Base-by-base conservation (phyloP, 2,329 filamentous ascomycete species). In the Fusarium sacchari region DNA sequence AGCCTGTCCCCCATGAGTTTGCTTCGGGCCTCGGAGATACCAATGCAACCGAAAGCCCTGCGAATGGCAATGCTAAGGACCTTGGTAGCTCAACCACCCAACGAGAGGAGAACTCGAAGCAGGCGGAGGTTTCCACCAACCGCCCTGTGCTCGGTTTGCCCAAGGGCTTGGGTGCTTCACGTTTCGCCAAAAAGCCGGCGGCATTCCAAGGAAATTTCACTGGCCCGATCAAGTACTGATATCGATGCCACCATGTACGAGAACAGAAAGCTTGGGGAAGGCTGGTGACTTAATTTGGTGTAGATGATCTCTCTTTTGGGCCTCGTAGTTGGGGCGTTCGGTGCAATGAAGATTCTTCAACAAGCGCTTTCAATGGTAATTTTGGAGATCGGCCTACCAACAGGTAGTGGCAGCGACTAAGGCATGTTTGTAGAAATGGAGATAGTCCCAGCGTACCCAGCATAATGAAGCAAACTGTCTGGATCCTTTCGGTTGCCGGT, bases 121-220 rank as follows among this genome's bases (percentile, higher is more conserved):
- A 24, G 47, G 28, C 24, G 18, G 30, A 49, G 8, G 34, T 22
- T 9, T 39, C 60, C 14, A 17, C 40, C 24, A 30, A 34, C 20
- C 43, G 28, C 32, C n/a, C 59, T 39, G 58, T 42, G 24, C 24
- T 34, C 40, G 57, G 44, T 13, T 49, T 39, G 4, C 44, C 32
- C 22, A 56, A 64, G 32, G 76, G 76, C 5, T 60, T 79, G 11
- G 59, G 72, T 22, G 50, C 74, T 17, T 76, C 74, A 7, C 64
- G 66, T 11, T 76, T 56, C n/a, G 74, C 74, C 18, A 71, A 22
- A 22, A 57, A 55, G 30, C 64, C 64, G 1, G 58, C 36, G 4
- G 1, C 64, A 6, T 73, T 53, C 18, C 22, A 43, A 28, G 64
- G 68, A 26, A 47, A n/a, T 22, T 76, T 76, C 22, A 73, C 74